A percentile compares a stretch with the other conserved stretches of the same genome.
These are phyloP conservation scores for Lentinula sp. DNA, from an alignment of 768 basidiomycete genomes.

Conservation along the genomic window DNA sequence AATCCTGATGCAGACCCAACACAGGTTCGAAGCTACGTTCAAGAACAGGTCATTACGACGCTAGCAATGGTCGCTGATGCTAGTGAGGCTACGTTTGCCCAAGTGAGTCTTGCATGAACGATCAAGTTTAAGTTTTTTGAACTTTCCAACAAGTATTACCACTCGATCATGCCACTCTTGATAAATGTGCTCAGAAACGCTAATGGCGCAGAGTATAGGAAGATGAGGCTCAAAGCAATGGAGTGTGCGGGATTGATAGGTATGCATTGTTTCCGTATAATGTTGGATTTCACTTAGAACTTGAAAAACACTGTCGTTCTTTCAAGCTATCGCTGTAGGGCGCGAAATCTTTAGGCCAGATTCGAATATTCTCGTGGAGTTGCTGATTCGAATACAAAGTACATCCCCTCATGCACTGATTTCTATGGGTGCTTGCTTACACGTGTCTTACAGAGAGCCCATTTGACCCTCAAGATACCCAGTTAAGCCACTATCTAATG, in stretches of 20 bases:
- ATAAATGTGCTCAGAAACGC: constrained; percentile 72
- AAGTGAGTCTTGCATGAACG: constrained; percentile 34
- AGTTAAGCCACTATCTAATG: constrained; percentile 70
- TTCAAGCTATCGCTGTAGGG: constrained; percentile 78
- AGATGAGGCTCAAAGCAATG: constrained; percentile 79
- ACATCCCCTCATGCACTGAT: constrained; percentile 12
- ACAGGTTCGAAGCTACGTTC: constrained; percentile 55
- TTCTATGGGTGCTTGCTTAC: neutral
- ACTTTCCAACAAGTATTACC: constrained; percentile 49
- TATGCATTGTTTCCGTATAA: constrained; percentile 23
- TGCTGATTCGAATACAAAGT: constrained; percentile 78
- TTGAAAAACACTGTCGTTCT: neutral
- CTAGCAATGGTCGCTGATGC: constrained; percentile 88
- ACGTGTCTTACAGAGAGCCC: constrained; percentile 46
- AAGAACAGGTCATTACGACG: constrained; percentile 85
- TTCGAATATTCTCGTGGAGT: constrained; percentile 61
- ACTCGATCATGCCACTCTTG: constrained; percentile 75
- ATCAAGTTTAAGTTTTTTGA: neutral
- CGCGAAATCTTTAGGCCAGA: constrained; percentile 74
- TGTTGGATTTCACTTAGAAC: neutral
- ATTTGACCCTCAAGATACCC: constrained; percentile 63
- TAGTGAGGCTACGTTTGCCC: constrained; percentile 71
- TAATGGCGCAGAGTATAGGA: constrained; percentile 57
- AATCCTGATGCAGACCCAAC: constrained; percentile 44
- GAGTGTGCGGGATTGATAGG: constrained; percentile 87